Conservation (phyloP, 2,329 filamentous ascomycete species). For the Cladorrhinum sp. region DNA sequence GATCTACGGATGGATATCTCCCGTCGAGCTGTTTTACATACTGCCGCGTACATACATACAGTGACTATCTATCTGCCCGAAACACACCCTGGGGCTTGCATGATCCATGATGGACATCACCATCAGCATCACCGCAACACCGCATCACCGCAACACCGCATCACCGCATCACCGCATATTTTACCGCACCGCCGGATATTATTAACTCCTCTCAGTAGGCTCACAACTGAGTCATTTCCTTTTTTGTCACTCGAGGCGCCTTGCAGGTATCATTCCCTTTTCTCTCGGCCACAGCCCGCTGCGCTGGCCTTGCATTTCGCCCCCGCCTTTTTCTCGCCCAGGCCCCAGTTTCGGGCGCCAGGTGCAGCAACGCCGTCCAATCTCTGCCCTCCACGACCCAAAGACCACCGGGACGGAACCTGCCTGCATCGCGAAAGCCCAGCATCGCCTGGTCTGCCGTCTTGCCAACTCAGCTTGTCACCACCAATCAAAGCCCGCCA, state of each 20-base stretch:
- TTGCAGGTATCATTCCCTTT: neutral
- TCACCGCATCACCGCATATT: neutral
- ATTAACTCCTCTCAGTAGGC: neutral
- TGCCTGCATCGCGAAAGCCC: slow-evolving; percentile 20
- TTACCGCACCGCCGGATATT: neutral
- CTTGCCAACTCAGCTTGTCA: slow-evolving; percentile 26
- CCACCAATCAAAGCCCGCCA: slow-evolving; percentile 27
- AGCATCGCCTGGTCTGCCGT: slow-evolving; percentile 24
- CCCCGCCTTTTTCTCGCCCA: slow-evolving; percentile 19
- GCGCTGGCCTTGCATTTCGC: slow-evolving; percentile 29
- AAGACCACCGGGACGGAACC: slow-evolving; percentile 27
- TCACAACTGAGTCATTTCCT: neutral
- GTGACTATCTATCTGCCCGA: neutral
- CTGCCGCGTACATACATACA: no score
- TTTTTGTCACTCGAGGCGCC: neutral
- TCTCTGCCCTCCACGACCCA: slow-evolving; percentile 28
- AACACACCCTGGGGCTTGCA: neutral
- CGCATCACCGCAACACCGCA: neutral
- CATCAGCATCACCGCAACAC: neutral
- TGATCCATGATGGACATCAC: neutral
- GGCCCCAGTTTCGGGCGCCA: slow-evolving; percentile 23
- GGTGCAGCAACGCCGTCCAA: slow-evolving; percentile 22
- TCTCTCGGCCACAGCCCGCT: slow-evolving; percentile 25
- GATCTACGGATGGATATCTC: neutral
- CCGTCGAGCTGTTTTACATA: neutral